phyloP scores from a whole-genome alignment of 2,329 filamentous ascomycete genomes.

The Reticulascus tulasneorum region DNA sequence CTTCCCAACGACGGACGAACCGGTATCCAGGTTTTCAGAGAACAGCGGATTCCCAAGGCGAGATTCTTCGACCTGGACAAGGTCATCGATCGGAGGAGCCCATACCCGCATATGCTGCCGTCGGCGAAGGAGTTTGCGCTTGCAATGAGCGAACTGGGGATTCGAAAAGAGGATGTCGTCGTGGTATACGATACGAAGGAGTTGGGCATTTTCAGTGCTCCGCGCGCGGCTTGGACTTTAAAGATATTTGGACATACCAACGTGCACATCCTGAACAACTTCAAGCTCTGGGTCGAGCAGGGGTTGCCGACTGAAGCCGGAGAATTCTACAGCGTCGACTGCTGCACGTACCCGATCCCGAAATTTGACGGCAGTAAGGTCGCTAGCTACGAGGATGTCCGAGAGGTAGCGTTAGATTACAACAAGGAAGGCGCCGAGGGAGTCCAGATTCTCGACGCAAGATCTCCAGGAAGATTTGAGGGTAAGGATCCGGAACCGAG shows the following conservation, averaged over 20 bases:
- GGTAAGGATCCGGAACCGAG: slow-evolving; percentile 84
- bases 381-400: slow-evolving; percentile 77
- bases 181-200: slow-evolving; percentile 94
- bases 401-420: slow-evolving; percentile 68
- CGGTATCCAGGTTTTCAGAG: slow-evolving; percentile 75
- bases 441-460: slow-evolving; percentile 85
- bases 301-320: slow-evolving; percentile 81
- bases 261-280: slow-evolving; percentile 94
- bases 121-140: slow-evolving; percentile 74
- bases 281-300: slow-evolving; percentile 85
- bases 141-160: slow-evolving; percentile 85
- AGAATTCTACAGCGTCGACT: slow-evolving; percentile 63
- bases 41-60: slow-evolving; percentile 80
- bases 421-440: slow-evolving; percentile 80
- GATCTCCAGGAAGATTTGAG: slow-evolving; percentile 73
- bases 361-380: slow-evolving; percentile 61
- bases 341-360: slow-evolving; percentile 61
- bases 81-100: slow-evolving; percentile 79
- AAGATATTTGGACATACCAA: slow-evolving; percentile 82
- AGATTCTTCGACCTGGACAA: slow-evolving; percentile 96
- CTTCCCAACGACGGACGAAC: slow-evolving; percentile 85
- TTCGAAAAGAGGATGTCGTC: slow-evolving; percentile 80
- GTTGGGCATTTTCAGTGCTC: slow-evolving; percentile 89
- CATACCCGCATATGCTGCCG: slow-evolving; percentile 96
- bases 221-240: slow-evolving; percentile 90